Conservation (phyloP, 371 early-diverging fungal species). For the Syncephalastrum sp. region DNA sequence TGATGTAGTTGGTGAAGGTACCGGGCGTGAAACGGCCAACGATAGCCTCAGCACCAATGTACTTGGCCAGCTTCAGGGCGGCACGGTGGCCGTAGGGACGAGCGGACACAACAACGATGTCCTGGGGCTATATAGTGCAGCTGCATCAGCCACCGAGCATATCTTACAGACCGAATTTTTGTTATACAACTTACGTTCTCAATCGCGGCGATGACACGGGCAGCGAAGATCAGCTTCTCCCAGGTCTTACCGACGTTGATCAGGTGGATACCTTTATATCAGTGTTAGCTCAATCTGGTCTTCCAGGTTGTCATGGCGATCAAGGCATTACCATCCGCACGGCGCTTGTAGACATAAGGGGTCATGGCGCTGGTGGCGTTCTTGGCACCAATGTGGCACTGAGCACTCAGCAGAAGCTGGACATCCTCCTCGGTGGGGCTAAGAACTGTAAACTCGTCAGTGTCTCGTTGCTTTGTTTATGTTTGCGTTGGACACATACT, state of each 20-base stretch:
- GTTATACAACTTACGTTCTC: slow-evolving; percentile 60
- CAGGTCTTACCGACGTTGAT: slow-evolving; percentile 99
- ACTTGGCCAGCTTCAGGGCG: slow-evolving; percentile 96
- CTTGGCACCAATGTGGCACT: slow-evolving; percentile 90
- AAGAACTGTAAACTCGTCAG: slow-evolving; percentile 34
- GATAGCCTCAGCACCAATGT: slow-evolving; percentile 96
- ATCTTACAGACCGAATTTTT: not conserved
- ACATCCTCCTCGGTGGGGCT: slow-evolving; percentile 87
- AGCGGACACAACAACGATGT: slow-evolving; percentile 94
- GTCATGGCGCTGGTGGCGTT: slow-evolving; percentile 89
- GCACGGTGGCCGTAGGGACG: slow-evolving; percentile 99
- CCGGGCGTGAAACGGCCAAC: slow-evolving; percentile 99
- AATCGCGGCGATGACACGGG: slow-evolving; percentile 95
- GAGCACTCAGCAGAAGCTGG: slow-evolving; percentile 90
- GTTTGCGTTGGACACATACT: slow-evolving; percentile 10
- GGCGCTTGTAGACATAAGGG: slow-evolving; percentile 92
- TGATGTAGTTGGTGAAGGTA: slow-evolving; percentile 99
- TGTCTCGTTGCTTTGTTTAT: slow-evolving; percentile 4
- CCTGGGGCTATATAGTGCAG: slow-evolving; percentile 56
- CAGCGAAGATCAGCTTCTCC: slow-evolving; percentile 99
- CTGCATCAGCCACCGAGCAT: not conserved
- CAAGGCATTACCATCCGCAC: slow-evolving; percentile 74
- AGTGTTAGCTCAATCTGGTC: not conserved
- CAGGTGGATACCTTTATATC: slow-evolving; percentile 66
- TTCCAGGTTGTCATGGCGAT: too few species aligned